Percentiles rank a stretch among this genome's conserved stretches.
Conservation (phyloP, 495 filamentous ascomycete genomes). For the Bacidia rubella region DNA sequence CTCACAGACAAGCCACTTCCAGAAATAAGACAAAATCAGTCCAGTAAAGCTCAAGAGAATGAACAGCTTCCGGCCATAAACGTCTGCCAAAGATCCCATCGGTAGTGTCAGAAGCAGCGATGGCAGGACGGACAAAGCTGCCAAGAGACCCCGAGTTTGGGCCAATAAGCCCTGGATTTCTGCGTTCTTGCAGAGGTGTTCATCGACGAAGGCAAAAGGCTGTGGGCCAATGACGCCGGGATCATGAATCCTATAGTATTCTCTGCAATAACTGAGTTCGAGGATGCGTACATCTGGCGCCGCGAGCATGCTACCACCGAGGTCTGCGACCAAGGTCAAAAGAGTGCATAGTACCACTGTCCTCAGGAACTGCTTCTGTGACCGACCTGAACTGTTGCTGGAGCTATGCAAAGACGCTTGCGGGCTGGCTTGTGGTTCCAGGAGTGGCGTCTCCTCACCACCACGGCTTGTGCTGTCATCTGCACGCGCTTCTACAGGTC, state of each 20-base stretch:
- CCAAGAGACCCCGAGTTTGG: neutral
- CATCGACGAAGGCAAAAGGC: conserved; percentile 7
- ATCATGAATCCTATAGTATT: conserved; percentile 10
- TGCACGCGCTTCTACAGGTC: no score
- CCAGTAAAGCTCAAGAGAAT: neutral
- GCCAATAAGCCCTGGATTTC: neutral
- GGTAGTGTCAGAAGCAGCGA: neutral
- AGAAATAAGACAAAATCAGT: neutral
- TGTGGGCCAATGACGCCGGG: conserved; percentile 6
- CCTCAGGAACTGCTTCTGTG: no score
- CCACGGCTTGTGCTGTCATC: no score
- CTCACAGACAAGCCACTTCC: neutral
- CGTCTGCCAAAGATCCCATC: neutral
- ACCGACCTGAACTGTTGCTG: no score
- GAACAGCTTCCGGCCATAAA: neutral
- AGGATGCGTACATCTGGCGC: conserved; percentile 11
- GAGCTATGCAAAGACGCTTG: no score
- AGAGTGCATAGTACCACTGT: conserved; percentile 1
- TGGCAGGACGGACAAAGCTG: neutral
- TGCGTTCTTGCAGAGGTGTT: neutral
- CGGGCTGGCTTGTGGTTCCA: no score
- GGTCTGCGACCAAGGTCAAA: conserved; percentile 6
- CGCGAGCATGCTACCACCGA: conserved; percentile 8
- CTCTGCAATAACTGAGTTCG: conserved; percentile 9
- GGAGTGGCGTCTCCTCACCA: no score